Percentiles rank a stretch among this genome's conserved stretches.
Conservation (phyloP, 2,329 filamentous ascomycete species). For the Aaosphaeria arxii region DNA sequence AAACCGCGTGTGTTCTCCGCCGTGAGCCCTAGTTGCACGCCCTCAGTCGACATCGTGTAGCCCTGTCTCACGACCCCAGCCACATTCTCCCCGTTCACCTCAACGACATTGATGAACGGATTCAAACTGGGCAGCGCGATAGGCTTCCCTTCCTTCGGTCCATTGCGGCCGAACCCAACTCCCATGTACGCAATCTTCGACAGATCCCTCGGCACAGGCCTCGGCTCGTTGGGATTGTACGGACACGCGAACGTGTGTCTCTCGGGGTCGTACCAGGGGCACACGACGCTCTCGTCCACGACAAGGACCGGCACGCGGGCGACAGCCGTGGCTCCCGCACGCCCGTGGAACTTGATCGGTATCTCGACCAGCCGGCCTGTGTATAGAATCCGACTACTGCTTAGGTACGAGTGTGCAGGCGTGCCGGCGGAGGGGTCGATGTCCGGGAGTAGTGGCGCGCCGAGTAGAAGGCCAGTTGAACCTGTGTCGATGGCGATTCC, state of each 20-base stretch:
- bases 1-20: constrained; percentile 16
- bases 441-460: constrained; percentile 27
- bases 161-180: constrained; percentile 33
- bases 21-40: constrained; percentile 29
- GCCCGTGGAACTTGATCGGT: constrained; percentile 23
- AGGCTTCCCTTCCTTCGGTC: constrained; percentile 23
- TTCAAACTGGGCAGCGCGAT: constrained; percentile 27
- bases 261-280: constrained; percentile 30
- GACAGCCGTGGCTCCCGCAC: constrained; percentile 14
- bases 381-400: constrained; percentile 34
- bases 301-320: constrained; percentile 27
- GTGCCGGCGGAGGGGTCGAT: constrained; percentile 19
- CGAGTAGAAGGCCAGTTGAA: constrained; percentile 32
- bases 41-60: constrained; percentile 27
- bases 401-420: constrained; percentile 30
- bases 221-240: constrained; percentile 20
- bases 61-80: constrained; percentile 14
- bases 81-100: constrained; percentile 16
- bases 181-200: constrained; percentile 36
- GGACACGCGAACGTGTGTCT: constrained; percentile 27
- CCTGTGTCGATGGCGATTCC: constrained; percentile 35
- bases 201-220: constrained; percentile 20
- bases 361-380: constrained; percentile 28
- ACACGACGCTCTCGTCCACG: constrained; percentile 31
- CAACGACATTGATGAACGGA: constrained; percentile 33